A percentile compares a stretch with the other conserved stretches of the same genome.
Conservation (phyloP, 805 yeast species). For the Candida peoriensis region DNA sequence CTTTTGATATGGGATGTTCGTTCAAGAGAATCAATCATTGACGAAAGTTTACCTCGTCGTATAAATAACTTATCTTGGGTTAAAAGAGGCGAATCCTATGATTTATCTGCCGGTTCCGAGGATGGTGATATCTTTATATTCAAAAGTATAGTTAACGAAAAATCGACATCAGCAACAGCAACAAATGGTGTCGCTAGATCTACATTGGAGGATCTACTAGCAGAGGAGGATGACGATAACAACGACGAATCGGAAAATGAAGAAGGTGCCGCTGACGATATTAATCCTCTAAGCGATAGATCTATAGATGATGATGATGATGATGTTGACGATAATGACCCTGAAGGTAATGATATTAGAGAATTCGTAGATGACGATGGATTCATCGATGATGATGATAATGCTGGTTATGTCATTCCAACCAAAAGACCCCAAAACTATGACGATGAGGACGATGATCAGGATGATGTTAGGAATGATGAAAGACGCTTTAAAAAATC, state of each 20-base stretch:
- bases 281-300: slow-evolving; percentile 20
- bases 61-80: slow-evolving; percentile 33
- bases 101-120: slow-evolving; percentile 31
- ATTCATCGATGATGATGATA: slow-evolving; percentile 63
- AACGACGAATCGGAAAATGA: slow-evolving; percentile 23
- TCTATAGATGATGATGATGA: slow-evolving; percentile 19
- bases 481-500: slow-evolving; percentile 7
- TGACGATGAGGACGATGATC: slow-evolving; percentile 6
- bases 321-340: slow-evolving; percentile 27
- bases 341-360: slow-evolving; percentile 34
- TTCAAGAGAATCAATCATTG: slow-evolving; percentile 28
- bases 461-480: background rate
- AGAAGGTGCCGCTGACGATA: slow-evolving; percentile 25
- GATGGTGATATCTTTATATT: slow-evolving; percentile 35
- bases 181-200: slow-evolving; percentile 1
- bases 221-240: slow-evolving; percentile 27
- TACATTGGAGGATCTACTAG: slow-evolving; percentile 13
- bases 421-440: slow-evolving; percentile 14
- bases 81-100: slow-evolving; percentile 18
- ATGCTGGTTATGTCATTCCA: slow-evolving; percentile 38
- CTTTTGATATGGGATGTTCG: slow-evolving; percentile 53
- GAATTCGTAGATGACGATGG: slow-evolving; percentile 43
- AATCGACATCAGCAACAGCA: slow-evolving; percentile 6
- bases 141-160: slow-evolving; percentile 22
- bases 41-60: slow-evolving; percentile 25